Conservation (phyloP, 1,284 basidiomycete genomes). For the Coniophora puteana region DNA sequence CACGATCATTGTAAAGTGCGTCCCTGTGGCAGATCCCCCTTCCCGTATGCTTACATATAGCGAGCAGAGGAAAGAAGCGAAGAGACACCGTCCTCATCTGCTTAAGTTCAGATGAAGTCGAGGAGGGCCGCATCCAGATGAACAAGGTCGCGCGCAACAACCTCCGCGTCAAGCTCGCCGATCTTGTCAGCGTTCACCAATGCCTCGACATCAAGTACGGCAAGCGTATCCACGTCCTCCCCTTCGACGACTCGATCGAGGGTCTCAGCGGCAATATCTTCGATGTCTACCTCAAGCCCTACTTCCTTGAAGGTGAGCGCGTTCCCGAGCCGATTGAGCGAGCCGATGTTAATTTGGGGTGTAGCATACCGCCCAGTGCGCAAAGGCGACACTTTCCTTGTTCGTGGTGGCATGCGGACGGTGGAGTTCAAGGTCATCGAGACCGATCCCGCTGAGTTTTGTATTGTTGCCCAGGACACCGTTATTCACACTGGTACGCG, state of each 20-base stretch:
- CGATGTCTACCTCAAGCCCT: conserved; percentile 98
- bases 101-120: conserved; percentile 92
- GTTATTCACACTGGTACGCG: conserved; percentile 85
- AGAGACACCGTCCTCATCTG: conserved; percentile 96
- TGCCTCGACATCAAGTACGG: conserved; percentile 99
- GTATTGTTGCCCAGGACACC: conserved; percentile 96
- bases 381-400: conserved; percentile 98
- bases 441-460: conserved; percentile 93
- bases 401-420: conserved; percentile 95
- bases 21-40: conserved; percentile 10
- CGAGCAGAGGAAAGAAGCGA: conserved; percentile 91
- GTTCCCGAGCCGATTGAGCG: background rate
- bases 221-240: conserved; percentile 95
- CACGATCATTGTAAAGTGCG: conserved; percentile 86
- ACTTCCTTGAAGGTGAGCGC: conserved; percentile 90
- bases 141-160: conserved; percentile 99
- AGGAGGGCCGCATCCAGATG: conserved; percentile 96
- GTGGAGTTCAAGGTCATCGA: conserved; percentile 99
- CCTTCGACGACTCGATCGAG: conserved; percentile 98
- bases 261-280: conserved; percentile 98
- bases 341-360: conserved; percentile 10
- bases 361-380: conserved; percentile 89
- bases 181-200: conserved; percentile 93
- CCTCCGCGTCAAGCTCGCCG: conserved; percentile 95
- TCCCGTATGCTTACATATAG: conserved; percentile 9